phyloP scores from a whole-genome alignment of 192 early-diverging fungal genomes.

The Nowakowskiella sp. region DNA sequence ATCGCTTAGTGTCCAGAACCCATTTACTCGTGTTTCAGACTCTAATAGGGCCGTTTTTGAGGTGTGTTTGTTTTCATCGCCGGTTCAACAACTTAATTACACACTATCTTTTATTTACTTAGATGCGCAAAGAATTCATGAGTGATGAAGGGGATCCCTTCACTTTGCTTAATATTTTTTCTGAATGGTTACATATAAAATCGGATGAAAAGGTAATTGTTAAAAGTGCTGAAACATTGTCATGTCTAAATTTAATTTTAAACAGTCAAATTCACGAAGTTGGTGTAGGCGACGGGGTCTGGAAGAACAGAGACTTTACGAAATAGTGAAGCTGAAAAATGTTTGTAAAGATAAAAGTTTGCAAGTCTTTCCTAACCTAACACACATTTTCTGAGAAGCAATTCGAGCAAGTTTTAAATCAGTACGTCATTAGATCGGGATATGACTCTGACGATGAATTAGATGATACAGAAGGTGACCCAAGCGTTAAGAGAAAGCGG shows the following conservation, averaged over 20 bases:
- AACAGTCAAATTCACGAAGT: conserved; percentile 36
- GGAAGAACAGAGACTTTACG: conserved; percentile 64
- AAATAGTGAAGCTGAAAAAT: conserved; percentile 56
- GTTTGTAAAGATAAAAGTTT: too few species aligned
- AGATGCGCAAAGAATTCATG: conserved; percentile 43
- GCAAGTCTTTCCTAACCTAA: too few species aligned
- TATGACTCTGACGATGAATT: conserved; percentile 60
- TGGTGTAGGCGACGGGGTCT: conserved; percentile 58
- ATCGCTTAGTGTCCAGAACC: conserved; percentile 57
- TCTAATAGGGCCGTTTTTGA: conserved; percentile 40
- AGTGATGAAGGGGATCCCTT: conserved; percentile 58
- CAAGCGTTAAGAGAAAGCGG: conserved; percentile 6
- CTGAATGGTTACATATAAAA: conserved; percentile 51
- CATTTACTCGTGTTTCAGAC: conserved; percentile 43
- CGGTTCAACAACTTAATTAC: background rate
- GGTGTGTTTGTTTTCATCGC: conserved; percentile 24
- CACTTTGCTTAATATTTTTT: conserved; percentile 55
- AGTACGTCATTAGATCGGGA: too few species aligned
- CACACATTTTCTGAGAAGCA: too few species aligned
- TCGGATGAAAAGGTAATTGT: conserved; percentile 31
- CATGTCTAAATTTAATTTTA: conserved; percentile 9
- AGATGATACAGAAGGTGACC: conserved; percentile 29
- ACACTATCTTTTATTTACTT: background rate
- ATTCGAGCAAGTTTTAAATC: too few species aligned
- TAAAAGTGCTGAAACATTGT: background rate